phyloP scores from a whole-genome alignment of 495 filamentous ascomycete species.

The Penicillium steckii region DNA sequence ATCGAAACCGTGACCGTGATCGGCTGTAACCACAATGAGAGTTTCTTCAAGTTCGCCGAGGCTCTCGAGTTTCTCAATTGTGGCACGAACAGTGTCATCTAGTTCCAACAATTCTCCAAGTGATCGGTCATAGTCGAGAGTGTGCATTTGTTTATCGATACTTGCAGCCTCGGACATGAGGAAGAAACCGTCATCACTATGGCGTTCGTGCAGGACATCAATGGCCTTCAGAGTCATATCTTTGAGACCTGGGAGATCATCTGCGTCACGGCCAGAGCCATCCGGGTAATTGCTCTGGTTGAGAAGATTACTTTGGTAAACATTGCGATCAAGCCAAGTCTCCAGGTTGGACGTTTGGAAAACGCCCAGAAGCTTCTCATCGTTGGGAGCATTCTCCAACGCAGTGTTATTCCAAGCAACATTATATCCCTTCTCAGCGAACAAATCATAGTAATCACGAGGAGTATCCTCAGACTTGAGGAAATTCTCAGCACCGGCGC shows the following conservation, averaged over 20 bases:
- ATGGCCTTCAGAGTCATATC: slow-evolving; percentile 82
- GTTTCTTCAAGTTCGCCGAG: slow-evolving; percentile 62
- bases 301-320: slow-evolving; percentile 61
- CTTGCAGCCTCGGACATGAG: slow-evolving; percentile 75
- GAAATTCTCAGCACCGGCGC: slow-evolving; percentile 73
- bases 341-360: slow-evolving; percentile 65
- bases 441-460: slow-evolving; percentile 66
- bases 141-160: slow-evolving; percentile 80
- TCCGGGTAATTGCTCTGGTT: slow-evolving; percentile 61
- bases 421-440: slow-evolving; percentile 62
- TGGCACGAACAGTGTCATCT: slow-evolving; percentile 69
- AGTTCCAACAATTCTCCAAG: slow-evolving; percentile 74
- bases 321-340: slow-evolving; percentile 71
- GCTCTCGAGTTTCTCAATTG: slow-evolving; percentile 57
- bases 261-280: slow-evolving; percentile 54
- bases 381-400: slow-evolving; percentile 48
- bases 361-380: slow-evolving; percentile 61
- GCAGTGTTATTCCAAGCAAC: slow-evolving; percentile 66
- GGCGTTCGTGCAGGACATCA: slow-evolving; percentile 63
- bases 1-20: slow-evolving; percentile 78
- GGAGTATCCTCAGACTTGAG: slow-evolving; percentile 36
- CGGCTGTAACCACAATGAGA: slow-evolving; percentile 68
- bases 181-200: slow-evolving; percentile 67
- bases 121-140: slow-evolving; percentile 71
- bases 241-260: slow-evolving; percentile 69